Evolutionary conservation across 495 filamentous ascomycete species (phyloP), one percentile per base, ranked within the genome.

Genomic region (Copromyces sp.): DNA sequence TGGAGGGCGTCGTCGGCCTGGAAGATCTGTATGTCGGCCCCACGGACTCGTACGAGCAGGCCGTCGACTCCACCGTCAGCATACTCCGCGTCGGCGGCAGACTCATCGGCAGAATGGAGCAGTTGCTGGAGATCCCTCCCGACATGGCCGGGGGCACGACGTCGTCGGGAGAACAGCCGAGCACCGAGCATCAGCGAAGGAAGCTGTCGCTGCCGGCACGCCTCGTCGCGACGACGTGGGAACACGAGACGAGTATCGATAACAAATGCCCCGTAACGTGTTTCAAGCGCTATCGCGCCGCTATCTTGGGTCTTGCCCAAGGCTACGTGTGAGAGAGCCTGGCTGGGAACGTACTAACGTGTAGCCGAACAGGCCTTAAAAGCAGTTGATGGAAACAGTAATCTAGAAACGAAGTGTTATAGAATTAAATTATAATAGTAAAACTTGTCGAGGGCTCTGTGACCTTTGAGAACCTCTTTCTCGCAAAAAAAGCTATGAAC

Each of bases 361-460:
- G 24, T 24, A 24, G 1, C 24, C 24, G 1, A 24, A 24, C 24
- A 24, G 24, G 24, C 24, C 24, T 24, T 24, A 24, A 24, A 24
- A 24, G 24, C 24, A 24, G 24, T 24, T 24, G 24, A 90, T 87
- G 1, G 84, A 39, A 39, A 39, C 9, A 39, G 9, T 38, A 38
- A 38, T 38, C 37, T 38, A 38, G 37, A 38, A 38, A 38, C 37
- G 5, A 38, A 38, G 37, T 38, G 37, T 38, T 38, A 38, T 38
- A 38, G 37, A 38, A 38, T 8, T 38, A 38, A 38, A 3, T 38
- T 39, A 39, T 11, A 9, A 39, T 39, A 2, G 39, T 39, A 39
- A 11, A 11, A 39, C 9, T 38, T 38, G 37, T 38, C 37, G 37
- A 39, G 39, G 2, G 39, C 37, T 38, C 39, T 39, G 2, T 39